Conservation (phyloP, 2,329 filamentous ascomycete species). For the Aspergillus pseudonomiae region DNA sequence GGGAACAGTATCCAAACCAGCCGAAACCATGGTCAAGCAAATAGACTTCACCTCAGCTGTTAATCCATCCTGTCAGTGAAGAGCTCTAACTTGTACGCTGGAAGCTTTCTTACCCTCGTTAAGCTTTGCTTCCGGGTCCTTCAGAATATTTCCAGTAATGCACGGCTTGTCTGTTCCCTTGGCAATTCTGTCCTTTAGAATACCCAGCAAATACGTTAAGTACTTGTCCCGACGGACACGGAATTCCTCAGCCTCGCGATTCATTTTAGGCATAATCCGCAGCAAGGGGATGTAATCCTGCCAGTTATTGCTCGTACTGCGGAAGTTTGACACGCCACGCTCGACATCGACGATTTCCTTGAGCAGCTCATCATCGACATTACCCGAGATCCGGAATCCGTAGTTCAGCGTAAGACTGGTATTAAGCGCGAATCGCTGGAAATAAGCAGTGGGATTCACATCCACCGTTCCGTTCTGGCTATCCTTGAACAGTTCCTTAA, state of each 20-base stretch:
- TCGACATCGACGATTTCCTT: slow-evolving; percentile 77
- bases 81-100: slow-evolving; percentile 21
- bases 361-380: slow-evolving; percentile 68
- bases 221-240: slow-evolving; percentile 70
- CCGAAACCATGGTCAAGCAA: slow-evolving; percentile 79
- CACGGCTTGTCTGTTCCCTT: slow-evolving; percentile 69
- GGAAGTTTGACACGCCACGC: slow-evolving; percentile 72
- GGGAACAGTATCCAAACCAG: slow-evolving; percentile 79
- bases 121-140: slow-evolving; percentile 69
- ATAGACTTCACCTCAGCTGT: slow-evolving; percentile 77
- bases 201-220: slow-evolving; percentile 60
- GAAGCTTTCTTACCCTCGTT: slow-evolving; percentile 57
- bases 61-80: slow-evolving; percentile 32
- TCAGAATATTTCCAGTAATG: slow-evolving; percentile 71
- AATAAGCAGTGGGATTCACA: slow-evolving; percentile 72
- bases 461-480: slow-evolving; percentile 64
- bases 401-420: slow-evolving; percentile 79
- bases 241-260: slow-evolving; percentile 65
- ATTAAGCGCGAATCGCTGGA: slow-evolving; percentile 76
- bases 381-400: slow-evolving; percentile 73
- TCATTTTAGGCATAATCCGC: slow-evolving; percentile 65
- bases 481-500: slow-evolving; percentile 71
- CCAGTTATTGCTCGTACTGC: slow-evolving; percentile 81
- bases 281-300: slow-evolving; percentile 81
- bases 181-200: slow-evolving; percentile 63